Evolutionary conservation across 441 rosid genomes (phyloP).

Genomic region (Macaranga tanarius): DNA sequence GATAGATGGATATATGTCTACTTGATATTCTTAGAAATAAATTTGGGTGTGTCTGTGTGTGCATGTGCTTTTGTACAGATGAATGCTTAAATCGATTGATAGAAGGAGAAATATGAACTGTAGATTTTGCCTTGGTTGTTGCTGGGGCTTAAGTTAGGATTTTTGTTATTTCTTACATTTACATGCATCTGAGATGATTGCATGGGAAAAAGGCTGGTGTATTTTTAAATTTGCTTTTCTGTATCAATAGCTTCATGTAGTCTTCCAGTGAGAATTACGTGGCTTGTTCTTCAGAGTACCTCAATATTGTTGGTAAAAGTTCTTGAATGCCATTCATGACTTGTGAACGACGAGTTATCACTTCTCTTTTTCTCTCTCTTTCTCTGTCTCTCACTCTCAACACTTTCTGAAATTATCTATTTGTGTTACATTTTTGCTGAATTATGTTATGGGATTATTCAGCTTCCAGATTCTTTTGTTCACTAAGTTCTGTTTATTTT

Average conservation of each 20-base stretch:
- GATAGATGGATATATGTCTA: not conserved
- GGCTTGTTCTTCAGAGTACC: not conserved
- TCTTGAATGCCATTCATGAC: not conserved
- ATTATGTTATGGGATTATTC: not conserved
- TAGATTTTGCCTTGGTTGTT: not conserved
- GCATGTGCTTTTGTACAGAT: slow-evolving; percentile 2
- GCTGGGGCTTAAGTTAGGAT: not conserved
- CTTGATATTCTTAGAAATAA: not conserved
- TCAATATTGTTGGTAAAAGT: not conserved
- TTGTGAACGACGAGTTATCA: not conserved
- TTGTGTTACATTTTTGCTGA: not conserved
- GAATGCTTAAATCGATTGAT: not conserved
- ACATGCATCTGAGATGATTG: not conserved
- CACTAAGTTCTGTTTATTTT: not conserved
- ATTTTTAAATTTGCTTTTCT: not conserved
- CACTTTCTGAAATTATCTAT: not conserved
- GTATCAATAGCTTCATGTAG: not conserved
- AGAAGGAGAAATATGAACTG: not conserved
- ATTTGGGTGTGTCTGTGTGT: not conserved
- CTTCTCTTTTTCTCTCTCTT: not conserved
- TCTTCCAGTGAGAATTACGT: not conserved
- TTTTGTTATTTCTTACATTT: not conserved
- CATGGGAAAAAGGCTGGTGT: not conserved
- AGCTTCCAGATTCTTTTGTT: no score
- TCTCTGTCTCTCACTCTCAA: not conserved